A percentile compares a stretch with the other conserved stretches of the same genome.
phyloP scores from a whole-genome alignment of 2,329 filamentous ascomycete genomes.

The Zasmidium cellare region DNA sequence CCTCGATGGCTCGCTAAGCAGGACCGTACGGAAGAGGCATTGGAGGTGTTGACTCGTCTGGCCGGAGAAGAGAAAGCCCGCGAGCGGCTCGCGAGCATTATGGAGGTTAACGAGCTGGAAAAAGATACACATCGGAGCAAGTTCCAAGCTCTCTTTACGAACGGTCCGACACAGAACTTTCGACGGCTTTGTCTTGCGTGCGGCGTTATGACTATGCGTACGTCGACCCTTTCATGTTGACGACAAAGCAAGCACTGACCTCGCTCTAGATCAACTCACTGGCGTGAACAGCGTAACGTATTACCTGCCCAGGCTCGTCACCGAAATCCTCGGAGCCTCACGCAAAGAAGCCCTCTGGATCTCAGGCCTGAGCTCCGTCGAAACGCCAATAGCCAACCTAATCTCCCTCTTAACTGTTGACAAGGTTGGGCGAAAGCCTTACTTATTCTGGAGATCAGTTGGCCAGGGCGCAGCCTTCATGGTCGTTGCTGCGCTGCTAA shows the following conservation, averaged over 20 bases:
- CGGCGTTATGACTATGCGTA: constrained; percentile 8
- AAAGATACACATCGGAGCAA: constrained; percentile 39
- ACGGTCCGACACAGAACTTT: constrained; percentile 65
- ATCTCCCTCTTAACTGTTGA: constrained; percentile 11
- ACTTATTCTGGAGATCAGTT: constrained; percentile 8
- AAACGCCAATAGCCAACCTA: constrained; percentile 2
- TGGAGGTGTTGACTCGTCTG: constrained; percentile 50
- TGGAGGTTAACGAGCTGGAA: constrained; percentile 5
- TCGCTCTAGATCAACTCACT: constrained; percentile 2
- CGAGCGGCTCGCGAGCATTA: constrained; percentile 41
- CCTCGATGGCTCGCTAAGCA: constrained; percentile 18
- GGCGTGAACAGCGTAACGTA: constrained; percentile 12
- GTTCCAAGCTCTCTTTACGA: constrained; percentile 58
- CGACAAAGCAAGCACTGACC: too few relatives aligned
- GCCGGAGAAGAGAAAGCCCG: constrained; percentile 53
- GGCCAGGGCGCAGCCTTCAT: constrained; percentile 6
- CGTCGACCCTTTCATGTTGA: too few relatives aligned
- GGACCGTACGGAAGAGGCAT: constrained; percentile 15
- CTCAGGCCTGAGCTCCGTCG: constrained; percentile 12
- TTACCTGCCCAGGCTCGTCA: constrained; percentile 11
- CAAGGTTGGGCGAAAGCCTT: constrained; percentile 10
- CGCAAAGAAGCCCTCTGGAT: constrained; percentile 13
- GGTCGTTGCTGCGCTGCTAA: constrained; percentile 6
- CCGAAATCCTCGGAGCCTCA: constrained; percentile 4
- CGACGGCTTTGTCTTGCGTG: constrained; percentile 42